Base-by-base conservation (phyloP, 768 basidiomycete species). In the Epithele typhae region DNA sequence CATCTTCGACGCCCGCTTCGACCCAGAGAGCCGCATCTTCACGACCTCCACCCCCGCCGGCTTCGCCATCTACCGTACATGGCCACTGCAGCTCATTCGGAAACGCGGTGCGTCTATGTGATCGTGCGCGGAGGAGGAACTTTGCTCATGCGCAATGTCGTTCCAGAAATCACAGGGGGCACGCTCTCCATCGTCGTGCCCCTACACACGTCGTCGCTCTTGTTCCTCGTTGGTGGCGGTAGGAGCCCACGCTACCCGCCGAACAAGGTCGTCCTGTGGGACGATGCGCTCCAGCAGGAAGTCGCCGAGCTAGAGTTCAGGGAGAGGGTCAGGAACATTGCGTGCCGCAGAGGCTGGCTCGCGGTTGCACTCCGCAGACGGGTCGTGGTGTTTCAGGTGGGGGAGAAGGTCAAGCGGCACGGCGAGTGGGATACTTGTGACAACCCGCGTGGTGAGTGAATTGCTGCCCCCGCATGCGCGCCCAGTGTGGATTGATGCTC, bases 261-360 rank as follows among this genome's bases (percentile, higher is more conserved):
- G 23, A 94, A 94, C 68, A 94, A 95, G 69, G 87, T 93, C 44
- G 74, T 94, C 53, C 64, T 95, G 43, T 94, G 90, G 90, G 87
- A 94, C 64, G 91, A 91, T 66, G 76, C 75, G 3, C 67, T 77
- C 3, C 79, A 79, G n/a, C 69, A 71, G 50, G 87, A 92, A 61
- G 85, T 91, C 40, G 89, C 87, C 30, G 90, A 93, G 63, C 75
- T 94, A 49, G 91, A 93, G 67, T 94, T 95, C 60, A 75, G 87
- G 58, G 92, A 92, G 66, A 73, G 76, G 48, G 90, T 92, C 1
- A 74, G 87, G 47, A 89, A 89, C 0, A 64, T 92, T 39, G 82
- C 83, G 4, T 90, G 87, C 60, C 72, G 90, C 50, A 75, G 90
- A 25, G 87, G 86, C 14, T 90, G 87, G 88, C 78, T 92, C 32